Base-by-base conservation (phyloP, 2,329 filamentous ascomycete genomes). In the Penicillium sp. region DNA sequence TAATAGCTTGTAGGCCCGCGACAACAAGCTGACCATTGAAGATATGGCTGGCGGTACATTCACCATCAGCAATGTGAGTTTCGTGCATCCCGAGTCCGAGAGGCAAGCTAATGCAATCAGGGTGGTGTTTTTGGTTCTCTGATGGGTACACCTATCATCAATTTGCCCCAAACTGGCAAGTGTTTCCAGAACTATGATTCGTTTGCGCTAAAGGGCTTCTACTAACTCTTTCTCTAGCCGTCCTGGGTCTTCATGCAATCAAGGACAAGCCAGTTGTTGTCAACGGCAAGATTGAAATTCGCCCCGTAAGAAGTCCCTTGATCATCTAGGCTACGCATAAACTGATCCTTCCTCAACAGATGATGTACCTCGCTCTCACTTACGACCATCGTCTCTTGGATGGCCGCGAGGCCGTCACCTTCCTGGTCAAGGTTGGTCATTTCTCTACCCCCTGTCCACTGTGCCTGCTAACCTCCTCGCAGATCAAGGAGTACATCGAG, bases 21-120 rank as follows among this genome's bases (percentile, higher is more conserved):
- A 95, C 61, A 84, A 84, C 66, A 96, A 96, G 72, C 77, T 98
- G 51, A 96, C 92, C 2, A 95, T 98, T 56, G 92, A 98, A 71
- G 92, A 98, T 63, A 95, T 98, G 88, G 92, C 92, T 44, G 92
- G 92, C 44, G 92, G 92, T 49, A 95, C 90, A 23, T 98, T 95
- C 68, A 96, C 92, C 45, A 95, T 95, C 72, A 92, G 85, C 74
- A 96, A 95, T 64, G 84, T 72, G 48, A 56, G 67, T 54, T 22
- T 26, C 16, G 6, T 26, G 10, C 11, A 15, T 18, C 18, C 12
- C 6, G 17, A 9, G 23, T 35, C 22, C 25, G 20, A 27, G 12
- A 13, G 11, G 3, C 12, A 13, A 22, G 28, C 49, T 57, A 45
- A 56, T 36, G 27, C 25, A 5, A 27, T 12, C 17, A 74, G 65